These are phyloP conservation scores for Termitomyces sp. DNA, from an alignment of 768 basidiomycete species.

Conservation along the genomic window DNA sequence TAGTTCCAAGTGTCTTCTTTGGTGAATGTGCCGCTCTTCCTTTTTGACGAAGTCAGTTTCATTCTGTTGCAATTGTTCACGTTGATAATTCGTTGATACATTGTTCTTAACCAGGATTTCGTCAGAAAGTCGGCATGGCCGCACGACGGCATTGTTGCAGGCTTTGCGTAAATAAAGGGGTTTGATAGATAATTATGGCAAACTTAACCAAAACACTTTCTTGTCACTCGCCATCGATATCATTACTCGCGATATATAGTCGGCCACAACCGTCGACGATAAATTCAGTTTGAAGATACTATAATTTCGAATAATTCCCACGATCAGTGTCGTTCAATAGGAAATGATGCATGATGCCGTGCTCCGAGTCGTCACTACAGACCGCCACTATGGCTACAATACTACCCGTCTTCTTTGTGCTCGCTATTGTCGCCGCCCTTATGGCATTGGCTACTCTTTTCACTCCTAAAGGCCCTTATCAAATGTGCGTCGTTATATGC, in stretches of 20 bases:
- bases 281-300: too few relatives aligned
- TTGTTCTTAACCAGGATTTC: conserved; percentile 25
- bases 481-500: conserved; percentile 60
- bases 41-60: conserved; percentile 28
- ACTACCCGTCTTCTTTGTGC: conserved; percentile 65
- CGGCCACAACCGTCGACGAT: too few relatives aligned
- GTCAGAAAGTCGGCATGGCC: conserved; percentile 42
- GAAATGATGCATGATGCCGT: neutral
- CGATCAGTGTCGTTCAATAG: neutral
- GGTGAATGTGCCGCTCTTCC: conserved; percentile 35
- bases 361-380: neutral
- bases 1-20: conserved; percentile 29
- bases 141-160: conserved; percentile 42
- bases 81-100: neutral
- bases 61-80: neutral
- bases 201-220: too few relatives aligned
- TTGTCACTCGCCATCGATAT: too few relatives aligned
- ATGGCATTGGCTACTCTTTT: conserved; percentile 65
- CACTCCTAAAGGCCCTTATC: conserved; percentile 83
- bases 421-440: conserved; percentile 61
- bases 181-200: neutral
- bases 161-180: conserved; percentile 13
- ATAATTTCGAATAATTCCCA: neutral
- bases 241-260: too few relatives aligned
- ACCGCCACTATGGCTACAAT: conserved; percentile 57